Evolutionary conservation across 371 early-diverging fungal genomes (phyloP).

Genomic region (Rhizopus delemar): DNA sequence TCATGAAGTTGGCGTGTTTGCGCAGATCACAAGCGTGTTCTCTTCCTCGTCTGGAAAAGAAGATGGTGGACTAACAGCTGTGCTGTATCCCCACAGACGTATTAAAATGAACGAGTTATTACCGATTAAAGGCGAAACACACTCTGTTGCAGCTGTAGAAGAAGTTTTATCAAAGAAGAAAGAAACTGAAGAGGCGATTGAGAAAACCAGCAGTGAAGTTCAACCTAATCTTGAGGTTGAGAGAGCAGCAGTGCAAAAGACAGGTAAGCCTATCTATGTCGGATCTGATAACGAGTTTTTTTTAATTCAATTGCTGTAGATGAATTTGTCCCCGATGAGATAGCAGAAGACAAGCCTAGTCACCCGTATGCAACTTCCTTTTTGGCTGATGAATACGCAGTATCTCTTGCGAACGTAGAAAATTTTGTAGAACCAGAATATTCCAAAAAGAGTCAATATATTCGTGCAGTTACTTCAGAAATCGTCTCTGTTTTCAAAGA

Average conservation of each 20-base stretch:
- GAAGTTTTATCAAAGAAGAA: constrained; percentile 11
- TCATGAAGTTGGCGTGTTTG: constrained; percentile 92
- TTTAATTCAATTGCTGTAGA: constrained; percentile 1
- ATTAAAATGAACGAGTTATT: constrained; percentile 79
- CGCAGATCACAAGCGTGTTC: constrained; percentile 94
- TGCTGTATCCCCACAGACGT: constrained; percentile 92
- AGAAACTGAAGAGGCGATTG: constrained; percentile 8
- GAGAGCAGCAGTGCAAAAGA: constrained; percentile 11
- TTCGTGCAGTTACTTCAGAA: constrained; percentile 94
- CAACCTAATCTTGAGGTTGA: constrained; percentile 16
- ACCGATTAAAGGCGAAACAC: constrained; percentile 31
- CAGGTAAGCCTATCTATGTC: constrained; percentile 1
- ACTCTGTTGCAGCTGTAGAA: constrained; percentile 16
- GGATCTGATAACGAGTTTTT: background rate
- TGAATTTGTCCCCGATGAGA: constrained; percentile 23
- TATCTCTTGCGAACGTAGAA: constrained; percentile 84
- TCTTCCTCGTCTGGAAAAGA: constrained; percentile 74
- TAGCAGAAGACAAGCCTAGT: constrained; percentile 13
- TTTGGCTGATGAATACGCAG: constrained; percentile 68
- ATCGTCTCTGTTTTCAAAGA: constrained; percentile 95
- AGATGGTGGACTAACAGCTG: constrained; percentile 88
- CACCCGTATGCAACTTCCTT: constrained; percentile 54
- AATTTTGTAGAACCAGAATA: constrained; percentile 84
- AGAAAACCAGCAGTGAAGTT: constrained; percentile 14
- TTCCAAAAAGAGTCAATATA: constrained; percentile 78